phyloP scores from a whole-genome alignment of 1,284 basidiomycete species.

The Omphalotus olearius region DNA sequence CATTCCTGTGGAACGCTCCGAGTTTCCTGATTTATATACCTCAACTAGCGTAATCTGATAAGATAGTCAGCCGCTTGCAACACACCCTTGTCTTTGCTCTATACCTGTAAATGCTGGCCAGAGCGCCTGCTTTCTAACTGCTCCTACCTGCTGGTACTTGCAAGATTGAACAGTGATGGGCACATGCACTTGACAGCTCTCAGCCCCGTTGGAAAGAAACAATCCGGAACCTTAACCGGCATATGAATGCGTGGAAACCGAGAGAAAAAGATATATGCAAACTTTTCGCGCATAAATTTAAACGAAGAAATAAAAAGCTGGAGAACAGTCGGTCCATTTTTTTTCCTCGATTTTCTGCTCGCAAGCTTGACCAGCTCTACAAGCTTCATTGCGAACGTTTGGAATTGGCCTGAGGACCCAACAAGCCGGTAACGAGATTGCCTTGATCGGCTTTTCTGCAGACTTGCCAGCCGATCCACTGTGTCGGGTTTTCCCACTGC shows the following conservation, averaged over 20 bases:
- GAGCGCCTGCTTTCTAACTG: too few relatives aligned
- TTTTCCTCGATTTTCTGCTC: background rate
- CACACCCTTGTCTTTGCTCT: too few relatives aligned
- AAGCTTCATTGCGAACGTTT: constrained; percentile 3
- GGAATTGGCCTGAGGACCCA: constrained; percentile 15
- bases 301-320: background rate
- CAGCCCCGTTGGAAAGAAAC: too few relatives aligned
- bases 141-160: too few relatives aligned
- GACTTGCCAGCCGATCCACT: constrained; percentile 23
- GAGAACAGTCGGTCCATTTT: background rate
- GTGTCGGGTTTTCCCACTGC: constrained; percentile 35
- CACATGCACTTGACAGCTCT: too few relatives aligned
- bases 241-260: too few relatives aligned
- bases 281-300: background rate
- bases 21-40: background rate
- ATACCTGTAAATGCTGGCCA: background rate
- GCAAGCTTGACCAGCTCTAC: background rate
- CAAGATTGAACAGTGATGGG: too few relatives aligned
- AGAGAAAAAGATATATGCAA: background rate
- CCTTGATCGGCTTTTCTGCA: constrained; percentile 29
- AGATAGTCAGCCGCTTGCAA: background rate
- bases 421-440: constrained; percentile 31
- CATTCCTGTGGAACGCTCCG: background rate
- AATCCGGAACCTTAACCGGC: too few relatives aligned
- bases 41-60: background rate